These are phyloP conservation scores for Sporisorium scitamineum DNA, from an alignment of 1,284 basidiomycete genomes.

Conservation along the genomic window DNA sequence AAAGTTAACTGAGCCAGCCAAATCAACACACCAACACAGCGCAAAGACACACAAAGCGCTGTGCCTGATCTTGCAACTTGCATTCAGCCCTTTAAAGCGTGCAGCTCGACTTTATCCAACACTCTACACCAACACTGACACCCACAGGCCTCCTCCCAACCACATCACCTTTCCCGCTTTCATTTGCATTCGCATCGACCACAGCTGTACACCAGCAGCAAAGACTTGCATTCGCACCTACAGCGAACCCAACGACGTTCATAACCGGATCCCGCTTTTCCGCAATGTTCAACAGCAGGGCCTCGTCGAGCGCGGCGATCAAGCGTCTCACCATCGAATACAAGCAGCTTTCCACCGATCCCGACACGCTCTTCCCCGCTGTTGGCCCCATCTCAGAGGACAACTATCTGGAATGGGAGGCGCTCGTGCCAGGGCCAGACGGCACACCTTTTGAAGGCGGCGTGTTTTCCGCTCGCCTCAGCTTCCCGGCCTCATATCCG, in stretches of 20 bases:
- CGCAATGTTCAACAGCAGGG: slow-evolving; percentile 55
- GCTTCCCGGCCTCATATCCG: slow-evolving; percentile 74
- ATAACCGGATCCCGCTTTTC: not conserved
- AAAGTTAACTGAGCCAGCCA: not conserved
- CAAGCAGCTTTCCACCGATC: slow-evolving; percentile 67
- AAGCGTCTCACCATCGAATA: slow-evolving; percentile 69
- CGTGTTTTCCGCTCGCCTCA: slow-evolving; percentile 90
- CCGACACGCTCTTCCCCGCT: slow-evolving; percentile 66
- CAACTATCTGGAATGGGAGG: slow-evolving; percentile 99
- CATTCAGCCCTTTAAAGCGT: not conserved
- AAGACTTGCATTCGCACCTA: not conserved
- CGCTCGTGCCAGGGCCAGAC: slow-evolving; percentile 93
- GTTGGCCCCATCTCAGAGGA: slow-evolving; percentile 88
- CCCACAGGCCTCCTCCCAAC: not conserved
- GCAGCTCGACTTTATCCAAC: not conserved
- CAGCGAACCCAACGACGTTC: not conserved
- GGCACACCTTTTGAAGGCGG: slow-evolving; percentile 99
- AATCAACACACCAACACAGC: slow-evolving; percentile 5
- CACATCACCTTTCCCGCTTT: not conserved
- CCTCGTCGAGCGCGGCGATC: slow-evolving; percentile 59
- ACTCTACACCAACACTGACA: not conserved
- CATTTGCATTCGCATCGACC: not conserved
- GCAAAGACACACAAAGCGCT: not conserved
- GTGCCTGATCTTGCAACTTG: not conserved
- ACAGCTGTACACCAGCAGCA: not conserved